phyloP scores from a whole-genome alignment of 169 alveolate species.

The Eimeria sp. region DNA sequence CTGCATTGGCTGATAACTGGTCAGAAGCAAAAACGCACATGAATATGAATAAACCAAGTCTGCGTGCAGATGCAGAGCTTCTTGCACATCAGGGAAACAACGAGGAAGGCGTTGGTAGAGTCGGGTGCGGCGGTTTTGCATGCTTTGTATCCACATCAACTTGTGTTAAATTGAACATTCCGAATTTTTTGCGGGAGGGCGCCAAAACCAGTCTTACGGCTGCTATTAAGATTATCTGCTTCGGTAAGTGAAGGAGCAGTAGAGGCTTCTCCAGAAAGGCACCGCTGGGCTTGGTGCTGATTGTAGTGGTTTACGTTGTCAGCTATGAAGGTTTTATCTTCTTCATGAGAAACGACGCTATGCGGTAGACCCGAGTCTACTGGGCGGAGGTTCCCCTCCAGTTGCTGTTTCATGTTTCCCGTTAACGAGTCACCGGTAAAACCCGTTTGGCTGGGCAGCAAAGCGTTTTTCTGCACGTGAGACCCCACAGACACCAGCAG shows the following conservation, averaged over 20 bases:
- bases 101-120: no score
- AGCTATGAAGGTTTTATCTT: neutral
- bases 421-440: neutral
- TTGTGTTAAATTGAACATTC: neutral
- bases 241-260: slow-evolving; percentile 37
- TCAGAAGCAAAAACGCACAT: neutral
- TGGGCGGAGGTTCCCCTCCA: neutral
- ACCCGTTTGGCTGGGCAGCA: no score
- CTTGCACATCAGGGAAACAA: no score
- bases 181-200: no score
- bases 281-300: neutral
- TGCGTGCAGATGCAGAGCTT: neutral
- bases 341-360: neutral
- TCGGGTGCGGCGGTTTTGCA: no score
- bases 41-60: neutral
- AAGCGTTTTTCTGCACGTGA: neutral
- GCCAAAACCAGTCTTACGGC: neutral
- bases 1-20: slow-evolving; percentile 26
- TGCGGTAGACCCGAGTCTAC: neutral
- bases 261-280: neutral
- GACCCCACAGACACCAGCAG: neutral
- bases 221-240: slow-evolving; percentile 13
- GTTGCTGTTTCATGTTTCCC: no score
- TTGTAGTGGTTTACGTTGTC: neutral
- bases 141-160: neutral